These are phyloP conservation scores for Trichoderma asperelloides DNA, from an alignment of 495 filamentous ascomycete species.

Conservation along the genomic window DNA sequence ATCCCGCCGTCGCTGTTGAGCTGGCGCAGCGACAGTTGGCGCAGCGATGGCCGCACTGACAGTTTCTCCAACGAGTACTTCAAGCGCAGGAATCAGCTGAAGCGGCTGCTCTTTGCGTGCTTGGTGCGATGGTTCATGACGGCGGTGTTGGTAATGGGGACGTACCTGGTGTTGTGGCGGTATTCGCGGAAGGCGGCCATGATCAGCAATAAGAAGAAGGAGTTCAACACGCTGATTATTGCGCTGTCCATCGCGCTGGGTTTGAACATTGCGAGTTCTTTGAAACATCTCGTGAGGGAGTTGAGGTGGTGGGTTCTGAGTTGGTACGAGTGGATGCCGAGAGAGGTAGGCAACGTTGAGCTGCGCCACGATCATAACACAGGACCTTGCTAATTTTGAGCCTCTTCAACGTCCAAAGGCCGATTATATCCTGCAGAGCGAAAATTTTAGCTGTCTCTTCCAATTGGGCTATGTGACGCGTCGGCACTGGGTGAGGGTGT, in stretches of 20 bases:
- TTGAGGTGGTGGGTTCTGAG: slow-evolving; percentile 22
- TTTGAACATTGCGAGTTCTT: slow-evolving; percentile 21
- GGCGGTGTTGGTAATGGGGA: slow-evolving; percentile 12
- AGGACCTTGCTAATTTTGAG: not conserved
- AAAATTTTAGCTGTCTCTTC: slow-evolving; percentile 4
- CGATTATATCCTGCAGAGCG: slow-evolving; percentile 5
- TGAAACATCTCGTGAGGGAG: slow-evolving; percentile 23
- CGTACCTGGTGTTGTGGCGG: slow-evolving; percentile 10
- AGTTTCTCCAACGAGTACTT: not conserved
- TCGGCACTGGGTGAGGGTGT: not conserved
- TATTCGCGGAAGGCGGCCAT: slow-evolving; percentile 12
- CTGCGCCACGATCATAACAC: not conserved
- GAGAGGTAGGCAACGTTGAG: slow-evolving; percentile 8
- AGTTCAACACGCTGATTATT: slow-evolving; percentile 20
- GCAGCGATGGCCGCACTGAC: not conserved
- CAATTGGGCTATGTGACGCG: not conserved
- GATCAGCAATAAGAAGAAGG: slow-evolving; percentile 14
- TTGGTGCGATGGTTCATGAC: slow-evolving; percentile 16
- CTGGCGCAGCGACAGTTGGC: not conserved
- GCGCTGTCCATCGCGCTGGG: slow-evolving; percentile 19
- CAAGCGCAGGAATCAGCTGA: not conserved
- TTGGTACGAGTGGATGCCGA: slow-evolving; percentile 13
- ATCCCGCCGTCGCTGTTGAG: not conserved
- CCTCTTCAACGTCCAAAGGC: not conserved
- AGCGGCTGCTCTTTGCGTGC: not conserved